Evolutionary conservation across 2,329 filamentous ascomycete genomes (phyloP).

Genomic region (Bipolaris victoriae): DNA sequence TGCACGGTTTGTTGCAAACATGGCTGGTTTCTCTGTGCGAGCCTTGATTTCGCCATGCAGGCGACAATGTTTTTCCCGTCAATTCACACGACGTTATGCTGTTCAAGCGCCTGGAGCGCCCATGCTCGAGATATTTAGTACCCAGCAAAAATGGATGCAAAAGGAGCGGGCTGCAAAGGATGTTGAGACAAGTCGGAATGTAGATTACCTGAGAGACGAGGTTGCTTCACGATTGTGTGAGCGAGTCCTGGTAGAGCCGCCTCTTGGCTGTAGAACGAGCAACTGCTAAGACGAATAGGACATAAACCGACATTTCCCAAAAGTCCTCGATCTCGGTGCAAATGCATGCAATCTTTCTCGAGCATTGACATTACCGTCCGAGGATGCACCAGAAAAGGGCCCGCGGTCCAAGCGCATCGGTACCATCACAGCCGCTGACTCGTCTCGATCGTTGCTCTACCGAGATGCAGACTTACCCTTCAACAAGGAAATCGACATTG

Average conservation of each 20-base stretch:
- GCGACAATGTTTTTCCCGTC: slow-evolving; percentile 33
- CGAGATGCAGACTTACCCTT: slow-evolving; percentile 78
- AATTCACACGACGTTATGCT: slow-evolving; percentile 67
- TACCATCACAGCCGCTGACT: slow-evolving; percentile 80
- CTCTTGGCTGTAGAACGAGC: not conserved
- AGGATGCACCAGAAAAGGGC: slow-evolving; percentile 66
- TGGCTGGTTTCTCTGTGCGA: slow-evolving; percentile 44
- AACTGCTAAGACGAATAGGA: slow-evolving; percentile 62
- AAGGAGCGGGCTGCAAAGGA: slow-evolving; percentile 82
- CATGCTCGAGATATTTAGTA: slow-evolving; percentile 89
- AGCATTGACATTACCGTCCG: slow-evolving; percentile 68
- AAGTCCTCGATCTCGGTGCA: slow-evolving; percentile 89
- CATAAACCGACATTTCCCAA: slow-evolving; percentile 85
- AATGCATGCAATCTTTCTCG: slow-evolving; percentile 94
- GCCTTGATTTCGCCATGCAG: slow-evolving; percentile 45
- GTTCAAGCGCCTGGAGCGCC: slow-evolving; percentile 78
- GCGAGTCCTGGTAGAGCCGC: slow-evolving; percentile 71
- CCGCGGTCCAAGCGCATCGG: slow-evolving; percentile 74
- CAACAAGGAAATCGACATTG: slow-evolving; percentile 74
- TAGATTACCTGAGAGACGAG: slow-evolving; percentile 94
- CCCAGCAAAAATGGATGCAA: slow-evolving; percentile 84
- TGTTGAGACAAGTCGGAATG: slow-evolving; percentile 73
- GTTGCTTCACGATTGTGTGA: slow-evolving; percentile 85
- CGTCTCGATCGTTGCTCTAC: slow-evolving; percentile 77
- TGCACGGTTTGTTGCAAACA: slow-evolving; percentile 14